Percentiles rank a stretch among this genome's conserved stretches.
phyloP scores from a whole-genome alignment of 2,329 filamentous ascomycete genomes.

The Xylaria hypoxylon region DNA sequence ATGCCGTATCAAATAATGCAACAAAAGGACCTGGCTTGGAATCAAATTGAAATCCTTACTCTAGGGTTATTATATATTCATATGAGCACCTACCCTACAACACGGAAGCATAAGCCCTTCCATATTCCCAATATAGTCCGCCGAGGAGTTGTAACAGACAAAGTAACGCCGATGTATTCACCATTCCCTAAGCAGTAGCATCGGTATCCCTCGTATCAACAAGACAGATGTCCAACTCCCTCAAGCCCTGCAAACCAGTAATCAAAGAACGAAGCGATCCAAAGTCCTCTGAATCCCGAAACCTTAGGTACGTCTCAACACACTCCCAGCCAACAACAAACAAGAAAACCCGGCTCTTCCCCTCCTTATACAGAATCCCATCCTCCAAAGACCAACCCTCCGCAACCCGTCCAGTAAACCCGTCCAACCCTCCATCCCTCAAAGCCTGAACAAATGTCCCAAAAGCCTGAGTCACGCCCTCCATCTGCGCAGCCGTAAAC shows the following conservation, averaged over 20 bases:
- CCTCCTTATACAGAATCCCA: constrained; percentile 36
- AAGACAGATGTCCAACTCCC: constrained; percentile 38
- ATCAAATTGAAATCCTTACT: no score
- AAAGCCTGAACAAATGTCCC: constrained; percentile 25
- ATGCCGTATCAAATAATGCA: no score
- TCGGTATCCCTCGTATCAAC: constrained; percentile 25
- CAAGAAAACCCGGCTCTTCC: constrained; percentile 37
- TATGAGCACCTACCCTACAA: no score
- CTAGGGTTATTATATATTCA: no score
- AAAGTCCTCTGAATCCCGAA: constrained; percentile 39
- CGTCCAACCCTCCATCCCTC: constrained; percentile 3
- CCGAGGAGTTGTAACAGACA: no score
- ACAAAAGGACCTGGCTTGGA: no score
- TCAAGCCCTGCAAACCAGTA: constrained; percentile 32
- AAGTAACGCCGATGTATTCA: neutral
- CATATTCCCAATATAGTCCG: neutral
- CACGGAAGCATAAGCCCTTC: neutral
- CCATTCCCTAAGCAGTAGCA: neutral
- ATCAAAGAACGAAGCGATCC: constrained; percentile 32
- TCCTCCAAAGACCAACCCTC: constrained; percentile 43
- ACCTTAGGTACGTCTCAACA: constrained; percentile 37
- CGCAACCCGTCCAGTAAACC: constrained; percentile 36
- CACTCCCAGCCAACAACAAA: constrained; percentile 43
- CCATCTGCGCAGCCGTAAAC: constrained; percentile 13
- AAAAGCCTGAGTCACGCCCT: constrained; percentile 5